Evolutionary conservation across 805 yeast species (phyloP).

Genomic region (Metschnikowia bowlesiae): DNA sequence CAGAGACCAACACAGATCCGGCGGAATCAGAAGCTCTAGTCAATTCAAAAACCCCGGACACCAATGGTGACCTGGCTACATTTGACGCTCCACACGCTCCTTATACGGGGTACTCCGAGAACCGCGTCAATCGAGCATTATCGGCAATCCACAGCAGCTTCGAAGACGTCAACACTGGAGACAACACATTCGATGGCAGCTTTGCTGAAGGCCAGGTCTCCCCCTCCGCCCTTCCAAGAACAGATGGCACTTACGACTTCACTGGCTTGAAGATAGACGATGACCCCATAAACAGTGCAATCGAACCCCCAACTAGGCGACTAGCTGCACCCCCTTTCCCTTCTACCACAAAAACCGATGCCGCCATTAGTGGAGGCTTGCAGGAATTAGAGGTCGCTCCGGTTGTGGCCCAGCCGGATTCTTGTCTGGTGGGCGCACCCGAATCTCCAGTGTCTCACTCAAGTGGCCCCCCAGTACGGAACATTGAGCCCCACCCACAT

Average conservation of each 20-base stretch:
- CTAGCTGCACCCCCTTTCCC: not conserved
- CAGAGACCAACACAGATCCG: not conserved
- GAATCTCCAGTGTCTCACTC: not conserved
- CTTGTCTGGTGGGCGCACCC: not conserved
- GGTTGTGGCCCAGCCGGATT: not conserved
- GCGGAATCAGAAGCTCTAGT: not conserved
- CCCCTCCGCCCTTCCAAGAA: constrained; percentile 29
- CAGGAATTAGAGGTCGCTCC: not conserved
- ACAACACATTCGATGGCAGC: not conserved
- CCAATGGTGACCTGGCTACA: not conserved
- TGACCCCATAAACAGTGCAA: not conserved
- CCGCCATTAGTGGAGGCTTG: not conserved
- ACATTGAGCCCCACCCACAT: not conserved
- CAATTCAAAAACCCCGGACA: too few relatives aligned
- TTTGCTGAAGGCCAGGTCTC: constrained; percentile 4
- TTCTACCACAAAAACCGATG: not conserved
- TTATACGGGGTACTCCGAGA: not conserved
- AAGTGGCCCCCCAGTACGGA: not conserved
- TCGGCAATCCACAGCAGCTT: not conserved
- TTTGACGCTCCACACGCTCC: not conserved
- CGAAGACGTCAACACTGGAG: not conserved
- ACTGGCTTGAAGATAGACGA: constrained; percentile 35
- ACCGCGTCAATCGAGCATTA: not conserved
- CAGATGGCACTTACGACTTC: constrained; percentile 45
- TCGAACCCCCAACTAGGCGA: not conserved